phyloP scores from a whole-genome alignment of 768 basidiomycete genomes.

The Crassisporium funariophilum region DNA sequence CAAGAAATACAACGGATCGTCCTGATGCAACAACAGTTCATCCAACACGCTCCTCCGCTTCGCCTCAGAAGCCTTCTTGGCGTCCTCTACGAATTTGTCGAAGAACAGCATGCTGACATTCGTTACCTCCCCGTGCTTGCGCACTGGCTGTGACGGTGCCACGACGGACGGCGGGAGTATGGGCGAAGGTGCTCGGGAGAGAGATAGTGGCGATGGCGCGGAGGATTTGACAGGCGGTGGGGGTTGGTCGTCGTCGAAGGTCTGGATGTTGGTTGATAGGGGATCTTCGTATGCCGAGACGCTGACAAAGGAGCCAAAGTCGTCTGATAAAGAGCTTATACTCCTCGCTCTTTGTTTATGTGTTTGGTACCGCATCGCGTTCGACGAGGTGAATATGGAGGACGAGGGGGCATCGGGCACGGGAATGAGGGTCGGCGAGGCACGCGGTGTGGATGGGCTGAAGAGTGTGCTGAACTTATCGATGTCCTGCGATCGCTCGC shows the following conservation, averaged over 20 bases:
- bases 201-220: not conserved
- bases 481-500: not conserved
- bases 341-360: too few relatives aligned
- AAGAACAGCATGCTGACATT: slow-evolving; percentile 54
- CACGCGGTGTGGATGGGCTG: slow-evolving; percentile 39
- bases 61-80: slow-evolving; percentile 54
- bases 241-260: slow-evolving; percentile 10
- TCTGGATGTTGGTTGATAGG: slow-evolving; percentile 26
- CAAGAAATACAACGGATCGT: slow-evolving; percentile 70
- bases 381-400: slow-evolving; percentile 13
- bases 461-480: slow-evolving; percentile 46
- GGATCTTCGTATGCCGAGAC: slow-evolving; percentile 58
- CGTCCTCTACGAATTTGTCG: slow-evolving; percentile 58
- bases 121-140: slow-evolving; percentile 1
- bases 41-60: slow-evolving; percentile 58
- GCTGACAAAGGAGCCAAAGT: slow-evolving; percentile 65
- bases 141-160: slow-evolving; percentile 5
- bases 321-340: slow-evolving; percentile 41
- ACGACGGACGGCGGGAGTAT: slow-evolving; percentile 3
- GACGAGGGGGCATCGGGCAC: not conserved
- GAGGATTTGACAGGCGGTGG: not conserved
- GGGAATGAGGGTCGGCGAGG: slow-evolving; percentile 29
- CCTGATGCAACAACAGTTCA: slow-evolving; percentile 66
- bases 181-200: slow-evolving; percentile 5
- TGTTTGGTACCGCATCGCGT: slow-evolving; percentile 8